A percentile compares a stretch with the other conserved stretches of the same genome.
Conservation (phyloP, 495 filamentous ascomycete genomes). For the Penicillium canariense region DNA sequence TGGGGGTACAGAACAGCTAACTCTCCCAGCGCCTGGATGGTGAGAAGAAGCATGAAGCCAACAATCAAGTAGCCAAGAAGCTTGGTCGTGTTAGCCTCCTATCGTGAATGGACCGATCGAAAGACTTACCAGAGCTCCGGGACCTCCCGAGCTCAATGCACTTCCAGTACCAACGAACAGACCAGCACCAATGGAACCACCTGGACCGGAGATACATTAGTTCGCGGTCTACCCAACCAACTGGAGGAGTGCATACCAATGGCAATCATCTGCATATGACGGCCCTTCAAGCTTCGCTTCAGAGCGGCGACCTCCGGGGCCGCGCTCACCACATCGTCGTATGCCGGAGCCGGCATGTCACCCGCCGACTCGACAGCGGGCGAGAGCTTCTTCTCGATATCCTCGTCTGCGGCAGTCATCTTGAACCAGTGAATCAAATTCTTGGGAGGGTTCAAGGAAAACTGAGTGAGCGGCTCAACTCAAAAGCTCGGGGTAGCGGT, state of each 20-base stretch:
- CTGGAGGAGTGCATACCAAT: slow-evolving; percentile 46
- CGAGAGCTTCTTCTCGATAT: slow-evolving; percentile 19
- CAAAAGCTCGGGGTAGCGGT: not conserved
- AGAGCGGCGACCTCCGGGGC: slow-evolving; percentile 46
- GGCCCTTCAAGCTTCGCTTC: slow-evolving; percentile 44
- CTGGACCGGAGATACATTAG: slow-evolving; percentile 16
- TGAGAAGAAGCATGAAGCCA: slow-evolving; percentile 52
- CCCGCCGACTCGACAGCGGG: slow-evolving; percentile 7
- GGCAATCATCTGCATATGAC: slow-evolving; percentile 77
- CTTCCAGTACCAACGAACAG: slow-evolving; percentile 51
- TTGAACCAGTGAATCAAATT: slow-evolving; percentile 3
- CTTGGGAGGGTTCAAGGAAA: not conserved
- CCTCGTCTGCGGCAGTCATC: slow-evolving; percentile 20
- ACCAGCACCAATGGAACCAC: slow-evolving; percentile 54
- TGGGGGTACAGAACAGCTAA: slow-evolving; percentile 68
- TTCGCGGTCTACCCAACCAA: not conserved
- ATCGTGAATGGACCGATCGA: not conserved
- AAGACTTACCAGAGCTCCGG: slow-evolving; percentile 32
- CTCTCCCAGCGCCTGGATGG: slow-evolving; percentile 67
- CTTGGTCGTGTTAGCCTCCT: slow-evolving; percentile 13
- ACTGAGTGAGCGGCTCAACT: not conserved
- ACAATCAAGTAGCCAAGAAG: slow-evolving; percentile 50
- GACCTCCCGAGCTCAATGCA: slow-evolving; percentile 43
- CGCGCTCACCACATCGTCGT: slow-evolving; percentile 9
- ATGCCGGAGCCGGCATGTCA: not conserved